Evolutionary conservation across 2,329 filamentous ascomycete species (phyloP), one percentile per base, ranked within the genome.

Genomic region (Botrytis porri): DNA sequence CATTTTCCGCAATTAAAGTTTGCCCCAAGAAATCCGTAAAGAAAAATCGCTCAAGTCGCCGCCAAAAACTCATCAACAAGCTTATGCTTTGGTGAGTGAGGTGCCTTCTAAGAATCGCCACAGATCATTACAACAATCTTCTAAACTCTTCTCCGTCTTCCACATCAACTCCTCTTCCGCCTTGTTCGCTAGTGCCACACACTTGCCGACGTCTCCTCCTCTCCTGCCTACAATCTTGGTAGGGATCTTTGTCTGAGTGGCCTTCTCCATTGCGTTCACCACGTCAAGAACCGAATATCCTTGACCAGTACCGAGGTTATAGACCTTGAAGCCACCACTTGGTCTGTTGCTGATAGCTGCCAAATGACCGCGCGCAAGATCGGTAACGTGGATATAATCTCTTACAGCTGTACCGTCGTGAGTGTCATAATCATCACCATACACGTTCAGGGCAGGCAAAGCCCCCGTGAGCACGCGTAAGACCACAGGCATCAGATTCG

Each of bases 341-440:
- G 74, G 59, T 12, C 76, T 72, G n/a, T 82, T 82, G 73, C 73
- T 84, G 73, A 82, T 82, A 2, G 90, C 90, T 10, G 89, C 88
- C 54, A 91, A 85, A 80, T 92, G 90, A 7, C 88, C 89, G 60
- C 86, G 84, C 9, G 89, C 89, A 62, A 92, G 84, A 80, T 92
- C 90, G 25, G 86, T 87, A 54, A 91, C 89, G 76, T 92, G 89
- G 75, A 92, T 90, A 78, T 90, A 92, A 80, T 92, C 90, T 60
- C 90, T 87, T 59, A 92, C 85, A 1, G 89, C 88, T 0, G 89
- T 91, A 25, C 90, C 89, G 76, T 92, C 90, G 6, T 84, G 82
- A 0, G 90, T 92, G 72, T 89, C 85, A 86, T 89, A 92, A 80
- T 92, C 88, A 4, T 84, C 85, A 12, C 90, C 90, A 75, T 89